Conservation (phyloP, 2,329 filamentous ascomycete genomes). For the Lachnellula subtilissima region DNA sequence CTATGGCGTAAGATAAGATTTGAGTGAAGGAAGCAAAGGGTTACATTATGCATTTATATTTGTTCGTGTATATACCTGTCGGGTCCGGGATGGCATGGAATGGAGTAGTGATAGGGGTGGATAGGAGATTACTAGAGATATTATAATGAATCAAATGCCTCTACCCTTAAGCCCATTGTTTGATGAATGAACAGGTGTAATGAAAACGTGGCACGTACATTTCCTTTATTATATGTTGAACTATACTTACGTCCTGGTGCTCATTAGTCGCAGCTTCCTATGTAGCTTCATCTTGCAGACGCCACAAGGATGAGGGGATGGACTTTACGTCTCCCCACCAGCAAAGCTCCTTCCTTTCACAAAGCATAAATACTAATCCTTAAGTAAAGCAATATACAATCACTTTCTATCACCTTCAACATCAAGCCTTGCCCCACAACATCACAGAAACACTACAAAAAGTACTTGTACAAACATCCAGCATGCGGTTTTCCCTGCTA, state of each 20-base stretch:
- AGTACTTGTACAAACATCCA: neutral
- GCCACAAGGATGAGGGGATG: too few relatives aligned
- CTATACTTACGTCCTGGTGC: too few relatives aligned
- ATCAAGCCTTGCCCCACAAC: neutral
- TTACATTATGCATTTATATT: conserved; percentile 11
- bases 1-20: conserved; percentile 20
- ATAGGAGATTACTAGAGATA: conserved; percentile 18
- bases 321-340: neutral
- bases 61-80: conserved; percentile 26
- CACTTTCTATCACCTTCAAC: neutral
- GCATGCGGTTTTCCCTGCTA: neutral
- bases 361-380: neutral
- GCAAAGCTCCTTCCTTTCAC: neutral
- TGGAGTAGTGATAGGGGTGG: neutral
- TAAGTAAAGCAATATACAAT: too few relatives aligned
- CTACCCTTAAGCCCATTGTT: neutral
- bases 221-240: too few relatives aligned
- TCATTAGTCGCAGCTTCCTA: neutral
- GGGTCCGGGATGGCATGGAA: conserved; percentile 10
- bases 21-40: conserved; percentile 3
- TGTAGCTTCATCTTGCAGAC: neutral
- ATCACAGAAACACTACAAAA: neutral
- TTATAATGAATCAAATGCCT: conserved; percentile 20
- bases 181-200: neutral
- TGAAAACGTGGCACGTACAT: too few relatives aligned